These are phyloP conservation scores for Micromonas commoda DNA, from an alignment of 139 green algal genomes.

Conservation along the genomic window DNA sequence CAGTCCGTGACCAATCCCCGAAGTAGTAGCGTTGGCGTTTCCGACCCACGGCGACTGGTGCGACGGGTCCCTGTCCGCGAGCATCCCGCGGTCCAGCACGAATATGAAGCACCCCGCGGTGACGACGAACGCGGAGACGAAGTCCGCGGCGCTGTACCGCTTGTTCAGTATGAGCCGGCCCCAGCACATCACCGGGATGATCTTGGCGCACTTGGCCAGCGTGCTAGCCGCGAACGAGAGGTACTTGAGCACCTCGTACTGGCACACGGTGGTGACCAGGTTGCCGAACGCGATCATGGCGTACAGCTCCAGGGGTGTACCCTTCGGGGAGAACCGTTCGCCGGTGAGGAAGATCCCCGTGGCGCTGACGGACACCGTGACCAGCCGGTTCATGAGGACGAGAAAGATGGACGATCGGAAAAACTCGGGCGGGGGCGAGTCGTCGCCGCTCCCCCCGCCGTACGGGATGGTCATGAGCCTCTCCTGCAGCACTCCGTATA, in stretches of 20 bases:
- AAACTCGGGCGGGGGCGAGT: conserved; percentile 47
- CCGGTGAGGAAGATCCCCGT: background rate
- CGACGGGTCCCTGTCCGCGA: too few species aligned
- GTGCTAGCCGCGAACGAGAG: conserved; percentile 77
- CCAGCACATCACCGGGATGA: conserved; percentile 92
- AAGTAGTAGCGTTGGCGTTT: too few species aligned
- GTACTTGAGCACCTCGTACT: conserved; percentile 93
- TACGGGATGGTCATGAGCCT: conserved; percentile 27
- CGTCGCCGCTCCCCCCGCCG: background rate
- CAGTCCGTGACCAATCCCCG: too few species aligned
- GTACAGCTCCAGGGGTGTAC: conserved; percentile 53
- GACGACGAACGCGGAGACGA: conserved; percentile 59
- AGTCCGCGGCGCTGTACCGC: conserved; percentile 68
- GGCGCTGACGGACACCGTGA: conserved; percentile 48
- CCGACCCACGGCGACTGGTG: too few species aligned
- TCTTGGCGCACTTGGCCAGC: conserved; percentile 79
- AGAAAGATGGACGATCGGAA: conserved; percentile 91
- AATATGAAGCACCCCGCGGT: conserved; percentile 81
- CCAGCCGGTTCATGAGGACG: conserved; percentile 87
- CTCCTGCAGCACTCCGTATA: conserved; percentile 76
- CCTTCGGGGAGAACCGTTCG: conserved; percentile 30
- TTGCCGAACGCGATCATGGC: conserved; percentile 68
- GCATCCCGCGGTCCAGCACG: conserved; percentile 46
- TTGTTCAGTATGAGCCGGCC: conserved; percentile 78
- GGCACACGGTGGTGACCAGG: conserved; percentile 82